A percentile compares a stretch with the other conserved stretches of the same genome.
Evolutionary conservation across 2,329 filamentous ascomycete genomes (phyloP).

Genomic region (Sporothrix protearum): DNA sequence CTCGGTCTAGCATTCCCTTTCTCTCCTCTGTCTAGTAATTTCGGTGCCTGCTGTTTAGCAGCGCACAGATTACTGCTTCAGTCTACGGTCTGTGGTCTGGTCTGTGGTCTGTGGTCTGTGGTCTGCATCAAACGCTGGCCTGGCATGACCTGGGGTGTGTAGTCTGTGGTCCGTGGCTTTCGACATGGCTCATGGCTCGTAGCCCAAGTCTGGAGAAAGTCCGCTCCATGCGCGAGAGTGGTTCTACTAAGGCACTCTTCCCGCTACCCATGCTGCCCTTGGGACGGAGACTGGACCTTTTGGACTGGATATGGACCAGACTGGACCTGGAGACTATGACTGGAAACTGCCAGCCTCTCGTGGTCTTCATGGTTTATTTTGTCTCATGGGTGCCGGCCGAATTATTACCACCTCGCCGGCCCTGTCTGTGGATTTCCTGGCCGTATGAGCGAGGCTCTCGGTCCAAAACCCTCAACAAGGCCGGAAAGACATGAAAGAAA

Average conservation of each 20-base stretch:
- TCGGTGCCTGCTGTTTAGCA: not conserved
- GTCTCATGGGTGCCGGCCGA: not conserved
- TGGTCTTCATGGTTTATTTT: not conserved
- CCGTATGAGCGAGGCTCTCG: conserved; percentile 4
- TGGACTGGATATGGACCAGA: not conserved
- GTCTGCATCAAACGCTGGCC: not conserved
- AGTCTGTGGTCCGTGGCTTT: not conserved
- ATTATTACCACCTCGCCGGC: not conserved
- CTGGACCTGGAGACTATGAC: not conserved
- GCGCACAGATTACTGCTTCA: not conserved
- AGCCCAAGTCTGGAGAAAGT: conserved; percentile 7
- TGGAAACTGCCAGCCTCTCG: not conserved
- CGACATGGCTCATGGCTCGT: no score
- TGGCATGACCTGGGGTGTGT: not conserved
- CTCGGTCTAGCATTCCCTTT: not conserved
- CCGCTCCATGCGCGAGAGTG: conserved; percentile 15
- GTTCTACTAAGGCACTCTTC: conserved; percentile 17
- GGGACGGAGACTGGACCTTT: not conserved
- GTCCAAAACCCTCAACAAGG: not conserved
- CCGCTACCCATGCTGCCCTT: not conserved
- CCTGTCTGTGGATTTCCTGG: not conserved
- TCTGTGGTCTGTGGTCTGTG: not conserved
- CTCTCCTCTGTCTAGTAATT: conserved; percentile 6
- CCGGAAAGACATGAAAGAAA: not conserved
- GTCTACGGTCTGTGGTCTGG: not conserved